Percentiles rank a stretch among this genome's conserved stretches.
Conservation (phyloP, 2,329 filamentous ascomycete genomes). For the Neophaeococcomyces mojaviensis region DNA sequence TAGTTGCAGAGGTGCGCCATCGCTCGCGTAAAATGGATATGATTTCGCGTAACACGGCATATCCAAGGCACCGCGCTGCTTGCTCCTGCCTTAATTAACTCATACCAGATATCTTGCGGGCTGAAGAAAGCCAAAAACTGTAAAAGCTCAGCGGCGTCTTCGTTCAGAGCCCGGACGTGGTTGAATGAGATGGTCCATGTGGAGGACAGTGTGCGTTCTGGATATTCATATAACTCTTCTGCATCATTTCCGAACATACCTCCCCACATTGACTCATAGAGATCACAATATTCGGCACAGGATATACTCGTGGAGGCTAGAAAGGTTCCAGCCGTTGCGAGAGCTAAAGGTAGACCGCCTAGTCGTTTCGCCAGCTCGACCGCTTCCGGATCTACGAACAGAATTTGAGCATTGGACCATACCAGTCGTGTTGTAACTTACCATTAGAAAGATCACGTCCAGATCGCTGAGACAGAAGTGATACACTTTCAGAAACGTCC, state of each 20-base stretch:
- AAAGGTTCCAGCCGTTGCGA: constrained; percentile 40
- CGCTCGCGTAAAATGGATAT: constrained; percentile 5
- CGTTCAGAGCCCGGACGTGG: constrained; percentile 2
- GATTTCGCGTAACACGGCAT: background rate
- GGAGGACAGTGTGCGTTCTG: constrained; percentile 1
- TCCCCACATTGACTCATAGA: constrained; percentile 6
- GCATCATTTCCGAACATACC: background rate
- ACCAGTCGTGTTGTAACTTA: background rate
- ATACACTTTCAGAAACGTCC: too few species aligned
- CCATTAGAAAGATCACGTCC: too few species aligned
- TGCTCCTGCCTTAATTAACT: constrained; percentile 28
- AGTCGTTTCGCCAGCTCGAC: constrained; percentile 29
- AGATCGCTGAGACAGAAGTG: too few species aligned
- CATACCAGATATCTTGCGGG: constrained; percentile 39
- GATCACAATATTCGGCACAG: background rate
- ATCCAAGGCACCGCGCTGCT: background rate
- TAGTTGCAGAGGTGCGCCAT: constrained; percentile 1
- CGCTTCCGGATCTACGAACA: constrained; percentile 14
- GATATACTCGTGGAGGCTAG: constrained; percentile 22
- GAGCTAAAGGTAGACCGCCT: constrained; percentile 41
- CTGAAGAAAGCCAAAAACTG: constrained; percentile 36
- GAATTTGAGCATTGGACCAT: background rate
- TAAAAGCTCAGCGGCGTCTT: constrained; percentile 29
- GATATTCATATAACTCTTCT: background rate
- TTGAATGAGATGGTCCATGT: constrained; percentile 9